A percentile compares a stretch with the other conserved stretches of the same genome.
phyloP scores from a whole-genome alignment of 2,329 filamentous ascomycete genomes.

The Exophiala sp. region DNA sequence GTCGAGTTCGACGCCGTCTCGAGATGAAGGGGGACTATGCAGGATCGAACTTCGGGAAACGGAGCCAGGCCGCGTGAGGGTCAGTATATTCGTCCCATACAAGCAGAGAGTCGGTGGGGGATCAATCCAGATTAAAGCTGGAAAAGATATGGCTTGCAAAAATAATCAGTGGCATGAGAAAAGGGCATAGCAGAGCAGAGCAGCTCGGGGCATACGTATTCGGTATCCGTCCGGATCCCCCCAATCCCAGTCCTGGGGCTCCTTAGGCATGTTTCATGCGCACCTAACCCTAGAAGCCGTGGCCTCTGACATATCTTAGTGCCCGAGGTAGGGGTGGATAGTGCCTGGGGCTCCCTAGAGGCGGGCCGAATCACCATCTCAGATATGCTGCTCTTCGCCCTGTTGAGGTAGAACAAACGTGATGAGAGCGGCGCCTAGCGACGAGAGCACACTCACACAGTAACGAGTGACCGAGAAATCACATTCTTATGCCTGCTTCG shows the following conservation, averaged over 20 bases:
- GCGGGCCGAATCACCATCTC: slow-evolving; percentile 7
- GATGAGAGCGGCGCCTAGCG: not conserved
- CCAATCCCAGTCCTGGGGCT: no score
- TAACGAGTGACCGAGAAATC: not conserved
- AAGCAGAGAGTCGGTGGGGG: no score
- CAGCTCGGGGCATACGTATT: no score
- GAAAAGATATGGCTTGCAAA: no score
- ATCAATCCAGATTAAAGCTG: no score
- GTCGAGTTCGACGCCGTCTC: not conserved
- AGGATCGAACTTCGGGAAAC: no score
- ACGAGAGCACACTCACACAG: not conserved
- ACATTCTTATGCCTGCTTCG: not conserved
- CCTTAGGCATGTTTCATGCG: no score
- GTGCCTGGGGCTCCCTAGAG: not conserved
- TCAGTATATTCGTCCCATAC: no score
- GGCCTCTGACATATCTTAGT: not conserved
- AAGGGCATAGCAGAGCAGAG: no score
- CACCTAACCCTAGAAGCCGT: not conserved
- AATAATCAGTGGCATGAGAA: no score
- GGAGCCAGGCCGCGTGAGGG: no score
- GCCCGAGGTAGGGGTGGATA: not conserved
- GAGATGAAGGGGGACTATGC: slow-evolving; percentile 1
- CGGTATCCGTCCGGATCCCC: no score
- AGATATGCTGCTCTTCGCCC: not conserved
- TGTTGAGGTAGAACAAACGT: not conserved